These are phyloP conservation scores for Hygrophorus pudorinus DNA, from an alignment of 768 basidiomycete genomes.

Conservation along the genomic window DNA sequence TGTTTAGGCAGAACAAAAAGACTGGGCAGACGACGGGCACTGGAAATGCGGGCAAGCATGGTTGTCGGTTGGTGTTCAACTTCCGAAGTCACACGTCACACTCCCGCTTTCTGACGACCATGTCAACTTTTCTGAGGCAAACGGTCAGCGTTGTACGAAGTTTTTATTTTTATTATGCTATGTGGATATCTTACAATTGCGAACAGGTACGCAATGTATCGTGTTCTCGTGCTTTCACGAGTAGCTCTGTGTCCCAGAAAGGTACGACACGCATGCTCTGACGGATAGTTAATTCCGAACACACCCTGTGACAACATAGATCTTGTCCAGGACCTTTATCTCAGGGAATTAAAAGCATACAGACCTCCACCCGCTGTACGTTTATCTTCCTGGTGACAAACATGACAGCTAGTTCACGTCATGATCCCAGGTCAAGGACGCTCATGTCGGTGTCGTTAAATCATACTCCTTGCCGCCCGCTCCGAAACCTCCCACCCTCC, in stretches of 20 bases:
- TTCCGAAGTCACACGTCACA: conserved; percentile 32
- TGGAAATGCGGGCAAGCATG: conserved; percentile 34
- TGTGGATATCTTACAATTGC: not conserved
- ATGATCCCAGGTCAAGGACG: conserved; percentile 66
- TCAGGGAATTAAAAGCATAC: conserved; percentile 85
- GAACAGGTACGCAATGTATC: conserved; percentile 43
- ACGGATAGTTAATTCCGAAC: conserved; percentile 8
- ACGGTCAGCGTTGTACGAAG: conserved; percentile 36
- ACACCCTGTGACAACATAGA: conserved; percentile 52
- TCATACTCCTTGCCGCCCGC: conserved; percentile 62
- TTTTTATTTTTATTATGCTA: conserved; percentile 5
- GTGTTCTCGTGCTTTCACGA: conserved; percentile 47
- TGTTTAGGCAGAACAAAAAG: conserved; percentile 24
- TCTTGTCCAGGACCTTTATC: conserved; percentile 86
- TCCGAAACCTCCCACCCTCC: conserved; percentile 69
- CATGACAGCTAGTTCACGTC: conserved; percentile 3
- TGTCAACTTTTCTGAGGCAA: conserved; percentile 62
- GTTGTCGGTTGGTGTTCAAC: conserved; percentile 20
- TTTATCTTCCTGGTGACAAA: conserved; percentile 9
- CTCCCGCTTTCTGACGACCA: conserved; percentile 39
- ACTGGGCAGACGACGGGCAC: conserved; percentile 33
- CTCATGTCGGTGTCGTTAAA: conserved; percentile 84
- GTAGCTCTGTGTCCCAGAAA: conserved; percentile 50
- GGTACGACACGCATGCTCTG: conserved; percentile 32
- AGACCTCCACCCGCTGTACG: conserved; percentile 67